Evolutionary conservation across 2,329 filamentous ascomycete genomes (phyloP), one percentile per base, ranked within the genome.

Genomic region (Ilyonectria destructans): DNA sequence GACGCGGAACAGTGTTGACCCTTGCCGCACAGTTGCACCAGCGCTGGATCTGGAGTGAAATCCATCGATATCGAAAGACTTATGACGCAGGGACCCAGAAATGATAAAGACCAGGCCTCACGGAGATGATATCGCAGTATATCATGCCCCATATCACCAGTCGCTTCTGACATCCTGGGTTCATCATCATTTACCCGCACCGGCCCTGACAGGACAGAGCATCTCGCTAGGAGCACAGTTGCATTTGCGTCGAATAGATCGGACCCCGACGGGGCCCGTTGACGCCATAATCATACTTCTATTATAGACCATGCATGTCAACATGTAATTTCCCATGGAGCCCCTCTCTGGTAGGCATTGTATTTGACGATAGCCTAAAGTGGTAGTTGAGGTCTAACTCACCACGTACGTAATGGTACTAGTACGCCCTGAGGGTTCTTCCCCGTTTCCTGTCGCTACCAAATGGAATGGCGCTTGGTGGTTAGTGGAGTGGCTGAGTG

Each of bases 51-150:
- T 29, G 12, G 62, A 56, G 19, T 17, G 31, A n/a, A 54, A 54
- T 35, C 51, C 51, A 54, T 65, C 62, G 57, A 65, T 65, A 60
- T 65, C 62, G 62, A 60, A 33, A 60, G 62, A 56, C 57, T 48
- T 65, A 65, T 65, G 62, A 35, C 49, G 49, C 57, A 56, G 52
- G 62, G 62, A 56, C 33, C 29, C 15, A 23, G 43, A 65, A 60
- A 45, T 37, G 49, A 43, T 52, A 19, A 54, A 35, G 51, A 54
- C 31, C 3, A 31, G n/a, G 19, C 19, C 29, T 54, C 29, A 17
- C 49, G 31, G 49, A 52, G 19, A 19, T 54, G n/a, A 54, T 54
- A 35, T 54, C 31, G 31, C 31, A 33, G 31, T 35, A 19, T 17
- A 43, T 43, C 5, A 35, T 35, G n/a, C 33, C 35, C 21, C n/a